phyloP scores from a whole-genome alignment of 768 basidiomycete species.

The Russula abietina region DNA sequence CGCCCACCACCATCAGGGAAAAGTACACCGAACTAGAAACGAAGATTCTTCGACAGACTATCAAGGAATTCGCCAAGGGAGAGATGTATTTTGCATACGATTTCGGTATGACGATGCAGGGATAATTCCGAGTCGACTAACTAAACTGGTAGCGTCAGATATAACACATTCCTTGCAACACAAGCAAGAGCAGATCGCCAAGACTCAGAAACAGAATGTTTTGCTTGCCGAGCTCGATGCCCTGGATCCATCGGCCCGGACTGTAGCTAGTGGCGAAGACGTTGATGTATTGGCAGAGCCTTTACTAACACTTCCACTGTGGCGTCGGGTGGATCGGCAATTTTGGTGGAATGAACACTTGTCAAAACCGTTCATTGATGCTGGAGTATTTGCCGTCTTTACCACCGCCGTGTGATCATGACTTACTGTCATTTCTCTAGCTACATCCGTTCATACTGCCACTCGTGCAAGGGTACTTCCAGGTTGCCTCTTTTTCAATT shows the following conservation, averaged over 20 bases:
- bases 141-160: constrained; percentile 41
- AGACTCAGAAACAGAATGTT: constrained; percentile 50
- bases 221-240: constrained; percentile 60
- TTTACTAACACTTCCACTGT: constrained; percentile 71
- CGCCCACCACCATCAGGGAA: constrained; percentile 59
- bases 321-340: constrained; percentile 82
- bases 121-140: neutral
- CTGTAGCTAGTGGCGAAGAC: constrained; percentile 34
- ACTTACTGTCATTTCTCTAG: constrained; percentile 32
- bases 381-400: constrained; percentile 51
- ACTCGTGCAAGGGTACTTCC: constrained; percentile 90
- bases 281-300: constrained; percentile 64
- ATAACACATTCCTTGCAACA: constrained; percentile 78
- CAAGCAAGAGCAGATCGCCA: constrained; percentile 61
- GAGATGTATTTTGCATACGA: constrained; percentile 88
- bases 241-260: constrained; percentile 29
- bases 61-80: constrained; percentile 72
- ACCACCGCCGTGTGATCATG: neutral
- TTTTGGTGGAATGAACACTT: constrained; percentile 98
- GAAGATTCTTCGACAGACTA: constrained; percentile 74
- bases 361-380: constrained; percentile 76
- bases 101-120: constrained; percentile 51
- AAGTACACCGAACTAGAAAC: constrained; percentile 70
- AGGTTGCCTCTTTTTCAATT: constrained; percentile 61
- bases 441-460: constrained; percentile 83